A percentile compares a stretch with the other conserved stretches of the same genome.
phyloP scores from a whole-genome alignment of 768 basidiomycete genomes.

The Boletus rex-veris region DNA sequence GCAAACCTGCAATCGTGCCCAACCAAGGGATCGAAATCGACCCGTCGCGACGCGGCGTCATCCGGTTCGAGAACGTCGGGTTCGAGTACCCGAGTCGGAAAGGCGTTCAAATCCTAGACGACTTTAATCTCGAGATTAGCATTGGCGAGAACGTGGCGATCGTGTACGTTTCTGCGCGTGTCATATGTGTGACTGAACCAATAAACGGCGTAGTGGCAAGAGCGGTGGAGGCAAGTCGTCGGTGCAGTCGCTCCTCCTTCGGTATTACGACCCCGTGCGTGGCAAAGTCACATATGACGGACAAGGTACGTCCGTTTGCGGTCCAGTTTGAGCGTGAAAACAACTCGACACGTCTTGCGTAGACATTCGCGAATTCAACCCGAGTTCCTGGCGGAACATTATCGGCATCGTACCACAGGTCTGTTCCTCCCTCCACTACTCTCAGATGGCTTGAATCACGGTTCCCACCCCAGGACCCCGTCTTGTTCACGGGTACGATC shows the following conservation, averaged over 20 bases:
- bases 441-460: neutral
- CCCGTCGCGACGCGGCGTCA: constrained; percentile 55
- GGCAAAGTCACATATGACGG: constrained; percentile 85
- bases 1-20: constrained; percentile 69
- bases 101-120: constrained; percentile 75
- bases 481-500: constrained; percentile 89
- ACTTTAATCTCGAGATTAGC: constrained; percentile 75
- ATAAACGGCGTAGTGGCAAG: constrained; percentile 55
- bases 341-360: constrained; percentile 13
- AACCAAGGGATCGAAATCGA: constrained; percentile 56
- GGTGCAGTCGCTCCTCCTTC: constrained; percentile 77
- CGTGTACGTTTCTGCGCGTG: constrained; percentile 57
- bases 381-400: constrained; percentile 80
- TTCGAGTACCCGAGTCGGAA: constrained; percentile 91
- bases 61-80: constrained; percentile 78
- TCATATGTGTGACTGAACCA: neutral
- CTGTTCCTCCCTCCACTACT: neutral
- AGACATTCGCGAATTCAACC: constrained; percentile 84
- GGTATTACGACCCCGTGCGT: constrained; percentile 86
- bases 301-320: constrained; percentile 50
- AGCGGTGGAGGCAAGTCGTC: constrained; percentile 96
- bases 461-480: constrained; percentile 52
- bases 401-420: constrained; percentile 94
- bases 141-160: constrained; percentile 89
- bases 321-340: too few species aligned